These are phyloP conservation scores for Mycena pura DNA, from an alignment of 768 basidiomycete species.

Conservation along the genomic window DNA sequence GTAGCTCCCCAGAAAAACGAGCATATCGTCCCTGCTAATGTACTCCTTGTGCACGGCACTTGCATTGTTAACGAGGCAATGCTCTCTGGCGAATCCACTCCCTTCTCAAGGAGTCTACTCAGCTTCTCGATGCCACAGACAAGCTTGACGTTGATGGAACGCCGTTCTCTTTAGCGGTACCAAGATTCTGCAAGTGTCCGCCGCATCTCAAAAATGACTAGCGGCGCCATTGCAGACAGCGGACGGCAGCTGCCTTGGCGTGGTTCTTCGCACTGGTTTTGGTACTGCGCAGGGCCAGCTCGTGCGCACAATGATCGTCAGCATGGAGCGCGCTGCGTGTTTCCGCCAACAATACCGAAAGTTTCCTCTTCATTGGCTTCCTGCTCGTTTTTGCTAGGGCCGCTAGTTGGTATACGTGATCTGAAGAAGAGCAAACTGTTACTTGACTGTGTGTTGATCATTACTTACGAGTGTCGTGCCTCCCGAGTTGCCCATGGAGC, in stretches of 20 bases:
- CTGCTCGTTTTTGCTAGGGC: constrained; percentile 97
- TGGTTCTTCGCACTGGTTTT: constrained; percentile 95
- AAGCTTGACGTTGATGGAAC: constrained; percentile 86
- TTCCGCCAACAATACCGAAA: constrained; percentile 94
- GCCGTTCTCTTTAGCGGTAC: constrained; percentile 93
- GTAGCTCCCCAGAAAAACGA: constrained; percentile 75
- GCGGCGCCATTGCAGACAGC: constrained; percentile 69
- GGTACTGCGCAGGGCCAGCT: constrained; percentile 98
- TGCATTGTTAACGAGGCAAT: constrained; percentile 99
- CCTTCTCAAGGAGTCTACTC: constrained; percentile 92
- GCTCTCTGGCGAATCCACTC: constrained; percentile 98
- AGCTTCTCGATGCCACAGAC: constrained; percentile 77
- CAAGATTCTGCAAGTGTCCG: constrained; percentile 85
- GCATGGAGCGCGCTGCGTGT: constrained; percentile 95
- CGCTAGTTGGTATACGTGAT: constrained; percentile 96
- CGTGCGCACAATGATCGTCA: constrained; percentile 98
- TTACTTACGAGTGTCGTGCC: constrained; percentile 98
- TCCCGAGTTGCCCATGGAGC: constrained; percentile 97
- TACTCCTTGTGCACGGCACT: constrained; percentile 90
- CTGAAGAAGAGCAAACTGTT: constrained; percentile 95
- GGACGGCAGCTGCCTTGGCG: constrained; percentile 90
- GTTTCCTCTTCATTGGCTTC: constrained; percentile 98
- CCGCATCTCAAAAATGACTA: constrained; percentile 39
- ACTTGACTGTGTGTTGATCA: constrained; percentile 93
- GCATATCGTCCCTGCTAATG: constrained; percentile 90